Percentiles rank a stretch among this genome's conserved stretches.
Evolutionary conservation across 306 rosid species (phyloP).

Genomic region (Gillenia trifoliata): DNA sequence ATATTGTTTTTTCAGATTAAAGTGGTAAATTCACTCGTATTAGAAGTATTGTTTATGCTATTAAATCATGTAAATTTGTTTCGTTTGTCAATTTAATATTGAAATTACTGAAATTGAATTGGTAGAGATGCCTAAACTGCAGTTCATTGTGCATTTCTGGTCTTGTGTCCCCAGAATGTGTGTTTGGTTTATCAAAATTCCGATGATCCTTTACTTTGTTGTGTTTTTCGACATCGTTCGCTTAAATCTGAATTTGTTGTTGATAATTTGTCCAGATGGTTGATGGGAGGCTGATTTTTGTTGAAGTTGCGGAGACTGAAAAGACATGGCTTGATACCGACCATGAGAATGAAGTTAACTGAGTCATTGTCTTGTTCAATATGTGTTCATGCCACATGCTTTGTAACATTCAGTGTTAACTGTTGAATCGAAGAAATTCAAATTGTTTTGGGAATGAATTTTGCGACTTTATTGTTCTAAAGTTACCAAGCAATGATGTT

Average conservation of each 20-base stretch:
- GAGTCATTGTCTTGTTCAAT: not conserved
- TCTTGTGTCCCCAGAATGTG: not conserved
- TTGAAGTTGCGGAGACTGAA: conserved; percentile 45
- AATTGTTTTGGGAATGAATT: no score
- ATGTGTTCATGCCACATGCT: not conserved
- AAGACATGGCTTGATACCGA: not conserved
- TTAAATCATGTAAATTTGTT: no score
- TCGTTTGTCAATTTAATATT: no score
- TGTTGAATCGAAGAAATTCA: not conserved
- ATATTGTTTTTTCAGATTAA: not conserved
- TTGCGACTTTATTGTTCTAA: no score
- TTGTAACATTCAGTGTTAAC: not conserved
- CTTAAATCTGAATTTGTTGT: not conserved
- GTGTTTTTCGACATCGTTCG: not conserved
- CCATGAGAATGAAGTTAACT: not conserved
- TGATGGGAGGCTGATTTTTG: conserved; percentile 61
- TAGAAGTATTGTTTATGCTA: not conserved
- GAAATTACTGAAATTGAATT: no score
- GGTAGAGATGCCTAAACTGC: not conserved
- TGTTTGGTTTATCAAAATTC: not conserved
- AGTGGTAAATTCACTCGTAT: not conserved
- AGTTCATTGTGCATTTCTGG: not conserved
- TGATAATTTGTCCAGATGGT: conserved; percentile 43
- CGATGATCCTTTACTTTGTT: not conserved
- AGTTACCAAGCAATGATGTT: no score